Evolutionary conservation across 2,329 filamentous ascomycete genomes (phyloP).

Genomic region (Fusarium stilboides): DNA sequence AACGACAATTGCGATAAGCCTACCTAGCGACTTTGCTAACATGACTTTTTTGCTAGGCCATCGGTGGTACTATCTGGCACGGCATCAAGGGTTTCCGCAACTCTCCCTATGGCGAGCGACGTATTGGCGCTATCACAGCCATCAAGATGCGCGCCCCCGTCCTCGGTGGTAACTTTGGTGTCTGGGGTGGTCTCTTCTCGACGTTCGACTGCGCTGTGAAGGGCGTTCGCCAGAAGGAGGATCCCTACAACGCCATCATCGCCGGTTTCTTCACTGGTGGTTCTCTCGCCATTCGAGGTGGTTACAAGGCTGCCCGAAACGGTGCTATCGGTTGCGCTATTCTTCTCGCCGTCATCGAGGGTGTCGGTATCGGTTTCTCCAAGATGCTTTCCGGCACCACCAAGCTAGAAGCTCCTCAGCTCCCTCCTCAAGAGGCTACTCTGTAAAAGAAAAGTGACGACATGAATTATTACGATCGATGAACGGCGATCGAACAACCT

Average conservation of each 20-base stretch:
- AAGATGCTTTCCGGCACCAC: conserved; percentile 94
- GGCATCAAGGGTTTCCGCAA: conserved; percentile 95
- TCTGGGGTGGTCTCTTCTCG: conserved; percentile 96
- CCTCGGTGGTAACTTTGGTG: conserved; percentile 96
- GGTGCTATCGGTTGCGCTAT: conserved; percentile 97
- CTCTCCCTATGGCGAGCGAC: conserved; percentile 91
- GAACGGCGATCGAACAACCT: conserved; percentile 25
- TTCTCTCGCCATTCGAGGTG: conserved; percentile 90
- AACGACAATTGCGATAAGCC: conserved; percentile 16
- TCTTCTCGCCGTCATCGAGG: conserved; percentile 95
- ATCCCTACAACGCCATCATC: conserved; percentile 97
- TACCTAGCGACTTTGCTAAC: conserved; percentile 34
- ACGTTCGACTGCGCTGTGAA: conserved; percentile 98
- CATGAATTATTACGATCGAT: conserved; percentile 29
- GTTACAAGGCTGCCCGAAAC: conserved; percentile 92
- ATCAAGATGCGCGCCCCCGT: conserved; percentile 98
- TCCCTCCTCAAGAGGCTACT: conserved; percentile 52
- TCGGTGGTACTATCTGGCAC: conserved; percentile 92
- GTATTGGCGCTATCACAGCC: conserved; percentile 95
- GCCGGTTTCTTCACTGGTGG: conserved; percentile 98
- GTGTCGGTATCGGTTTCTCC: conserved; percentile 95
- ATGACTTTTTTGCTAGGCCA: conserved; percentile 65
- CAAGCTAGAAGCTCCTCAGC: conserved; percentile 75
- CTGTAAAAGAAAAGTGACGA: conserved; percentile 43
- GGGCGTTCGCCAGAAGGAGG: conserved; percentile 94